Conservation (phyloP, 768 basidiomycete species). For the Russula emetica region DNA sequence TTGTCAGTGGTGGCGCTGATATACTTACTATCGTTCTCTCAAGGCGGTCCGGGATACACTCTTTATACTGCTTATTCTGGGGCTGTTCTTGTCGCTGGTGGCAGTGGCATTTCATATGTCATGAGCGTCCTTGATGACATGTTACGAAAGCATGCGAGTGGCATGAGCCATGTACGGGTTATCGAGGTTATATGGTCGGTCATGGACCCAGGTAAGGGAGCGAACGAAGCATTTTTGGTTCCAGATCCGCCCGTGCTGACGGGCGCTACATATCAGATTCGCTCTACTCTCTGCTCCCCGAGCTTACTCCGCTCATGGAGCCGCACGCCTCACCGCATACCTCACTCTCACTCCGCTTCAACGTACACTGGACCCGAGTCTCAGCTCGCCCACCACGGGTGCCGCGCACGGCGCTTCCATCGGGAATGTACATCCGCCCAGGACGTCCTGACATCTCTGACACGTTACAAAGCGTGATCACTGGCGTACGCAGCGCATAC, state of each 20-base stretch:
- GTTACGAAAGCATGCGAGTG: constrained; percentile 37
- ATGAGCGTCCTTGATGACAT: constrained; percentile 52
- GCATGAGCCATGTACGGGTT: constrained; percentile 39
- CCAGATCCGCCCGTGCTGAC: constrained; percentile 18
- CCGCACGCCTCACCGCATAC: constrained; percentile 32
- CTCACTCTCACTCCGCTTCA: constrained; percentile 37
- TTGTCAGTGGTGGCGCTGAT: constrained; percentile 19
- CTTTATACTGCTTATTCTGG: constrained; percentile 49
- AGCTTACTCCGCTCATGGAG: constrained; percentile 38
- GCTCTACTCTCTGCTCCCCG: constrained; percentile 39
- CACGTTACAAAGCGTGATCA: constrained; percentile 30
- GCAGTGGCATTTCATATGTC: constrained; percentile 57
- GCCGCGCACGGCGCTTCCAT: constrained; percentile 29
- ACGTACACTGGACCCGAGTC: constrained; percentile 45
- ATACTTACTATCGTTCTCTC: not conserved
- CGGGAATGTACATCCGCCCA: constrained; percentile 32
- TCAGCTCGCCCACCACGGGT: constrained; percentile 27
- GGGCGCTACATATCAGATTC: constrained; percentile 31
- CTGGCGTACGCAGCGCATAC: constrained; percentile 28
- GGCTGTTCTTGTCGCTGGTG: constrained; percentile 54
- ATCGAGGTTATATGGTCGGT: constrained; percentile 58
- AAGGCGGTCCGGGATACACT: constrained; percentile 44
- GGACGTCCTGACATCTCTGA: constrained; percentile 32
- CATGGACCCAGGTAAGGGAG: constrained; percentile 40
- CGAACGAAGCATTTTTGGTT: constrained; percentile 21